These are phyloP conservation scores for Chamaenerion angustifolium DNA, from an alignment of 345 rosid species.

Conservation along the genomic window DNA sequence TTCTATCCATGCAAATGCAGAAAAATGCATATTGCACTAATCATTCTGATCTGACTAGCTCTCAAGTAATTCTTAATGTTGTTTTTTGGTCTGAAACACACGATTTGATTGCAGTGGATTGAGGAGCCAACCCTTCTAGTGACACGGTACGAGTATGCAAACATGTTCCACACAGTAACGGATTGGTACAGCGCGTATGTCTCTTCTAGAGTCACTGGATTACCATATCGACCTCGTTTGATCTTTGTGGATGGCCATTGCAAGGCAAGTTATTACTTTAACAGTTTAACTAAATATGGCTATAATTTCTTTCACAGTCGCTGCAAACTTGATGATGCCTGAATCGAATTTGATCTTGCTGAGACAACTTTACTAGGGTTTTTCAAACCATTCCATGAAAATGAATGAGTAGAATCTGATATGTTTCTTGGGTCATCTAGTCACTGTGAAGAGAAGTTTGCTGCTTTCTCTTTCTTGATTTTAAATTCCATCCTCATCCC, in stretches of 20 bases:
- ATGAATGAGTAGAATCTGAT: no score
- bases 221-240: slow-evolving; percentile 74
- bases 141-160: slow-evolving; percentile 80
- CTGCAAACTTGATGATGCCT: no score
- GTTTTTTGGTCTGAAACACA: background rate
- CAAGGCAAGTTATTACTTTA: slow-evolving; percentile 22
- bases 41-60: background rate
- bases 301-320: no score
- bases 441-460: no score
- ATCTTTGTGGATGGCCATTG: slow-evolving; percentile 86
- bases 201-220: slow-evolving; percentile 70
- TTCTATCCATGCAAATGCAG: no score
- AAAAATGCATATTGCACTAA: background rate
- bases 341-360: no score
- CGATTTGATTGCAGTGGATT: slow-evolving; percentile 53
- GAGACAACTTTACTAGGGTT: no score
- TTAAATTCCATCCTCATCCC: no score
- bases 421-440: no score
- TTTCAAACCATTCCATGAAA: no score
- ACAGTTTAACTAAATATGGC: no score
- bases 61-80: background rate
- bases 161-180: slow-evolving; percentile 77
- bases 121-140: slow-evolving; percentile 75
- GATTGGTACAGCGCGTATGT: slow-evolving; percentile 94
- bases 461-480: no score